Evolutionary conservation across 495 filamentous ascomycete genomes (phyloP).

Genomic region (Trichocladium antarcticum): DNA sequence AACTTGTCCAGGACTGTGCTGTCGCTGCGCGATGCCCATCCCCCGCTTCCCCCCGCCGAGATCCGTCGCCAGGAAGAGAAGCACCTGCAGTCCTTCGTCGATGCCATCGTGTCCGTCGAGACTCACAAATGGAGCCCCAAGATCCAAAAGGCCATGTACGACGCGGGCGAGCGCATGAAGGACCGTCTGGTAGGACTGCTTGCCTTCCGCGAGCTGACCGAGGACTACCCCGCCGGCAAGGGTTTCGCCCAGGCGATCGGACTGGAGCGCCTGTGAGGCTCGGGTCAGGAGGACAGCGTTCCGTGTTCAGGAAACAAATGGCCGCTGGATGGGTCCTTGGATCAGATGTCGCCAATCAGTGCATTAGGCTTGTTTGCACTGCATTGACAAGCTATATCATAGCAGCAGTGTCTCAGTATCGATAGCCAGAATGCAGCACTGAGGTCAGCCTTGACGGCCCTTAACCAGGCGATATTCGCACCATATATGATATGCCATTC

Average conservation of each 20-base stretch:
- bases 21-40: neutral
- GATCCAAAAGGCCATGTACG: conserved; percentile 6
- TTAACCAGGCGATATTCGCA: neutral
- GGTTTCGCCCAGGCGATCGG: conserved; percentile 1
- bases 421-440: neutral
- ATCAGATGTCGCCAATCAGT: no score
- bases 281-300: neutral
- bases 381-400: neutral
- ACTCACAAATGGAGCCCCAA: conserved; percentile 2
- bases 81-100: conserved; percentile 1
- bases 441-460: neutral
- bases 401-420: neutral
- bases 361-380: neutral
- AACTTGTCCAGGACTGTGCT: neutral
- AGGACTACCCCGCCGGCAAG: neutral
- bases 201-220: neutral
- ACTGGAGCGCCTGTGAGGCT: neutral
- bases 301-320: no score
- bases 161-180: conserved; percentile 4
- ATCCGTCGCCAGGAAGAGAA: neutral
- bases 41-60: neutral
- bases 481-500: no score
- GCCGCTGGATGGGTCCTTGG: neutral
- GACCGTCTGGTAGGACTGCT: neutral
- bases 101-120: neutral